A percentile compares a stretch with the other conserved stretches of the same genome.
These are phyloP conservation scores for Saccharomyces pastorianus DNA, from an alignment of 1,139 yeast species.

Conservation along the genomic window DNA sequence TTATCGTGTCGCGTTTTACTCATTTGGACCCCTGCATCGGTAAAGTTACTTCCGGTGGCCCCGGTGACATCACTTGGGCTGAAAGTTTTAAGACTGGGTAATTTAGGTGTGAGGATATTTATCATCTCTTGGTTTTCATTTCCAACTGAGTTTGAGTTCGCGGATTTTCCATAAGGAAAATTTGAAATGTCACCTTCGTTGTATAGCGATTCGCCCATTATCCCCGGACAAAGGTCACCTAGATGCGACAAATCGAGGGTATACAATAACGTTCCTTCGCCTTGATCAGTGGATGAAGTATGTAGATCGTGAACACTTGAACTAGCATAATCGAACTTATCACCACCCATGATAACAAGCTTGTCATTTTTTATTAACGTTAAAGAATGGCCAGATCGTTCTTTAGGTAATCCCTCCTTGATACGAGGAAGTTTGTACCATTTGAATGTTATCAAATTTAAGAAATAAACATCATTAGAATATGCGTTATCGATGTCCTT, in stretches of 20 bases:
- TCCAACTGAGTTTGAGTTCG: neutral
- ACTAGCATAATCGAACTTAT: conserved; percentile 9
- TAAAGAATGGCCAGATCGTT: conserved; percentile 84
- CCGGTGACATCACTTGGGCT: neutral
- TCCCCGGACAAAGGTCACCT: conserved; percentile 3
- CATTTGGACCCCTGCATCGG: neutral
- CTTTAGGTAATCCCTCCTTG: conserved; percentile 49
- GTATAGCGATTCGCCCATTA: neutral
- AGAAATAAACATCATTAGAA: conserved; percentile 55
- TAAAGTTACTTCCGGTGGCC: neutral
- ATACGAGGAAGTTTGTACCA: conserved; percentile 58
- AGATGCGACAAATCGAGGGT: conserved; percentile 1
- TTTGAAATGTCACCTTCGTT: neutral
- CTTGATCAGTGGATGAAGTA: neutral
- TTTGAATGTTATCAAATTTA: conserved; percentile 57
- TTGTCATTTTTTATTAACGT: conserved; percentile 56
- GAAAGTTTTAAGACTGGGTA: neutral
- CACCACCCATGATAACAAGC: conserved; percentile 62
- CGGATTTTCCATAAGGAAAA: neutral
- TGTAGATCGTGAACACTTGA: neutral
- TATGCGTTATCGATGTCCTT: conserved; percentile 65
- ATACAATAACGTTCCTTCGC: conserved; percentile 1
- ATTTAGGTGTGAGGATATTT: neutral
- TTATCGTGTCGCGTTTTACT: neutral
- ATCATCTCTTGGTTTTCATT: neutral